Conservation (phyloP, 2,329 filamentous ascomycete species). For the Dryadomyces quercus-mongolicae region DNA sequence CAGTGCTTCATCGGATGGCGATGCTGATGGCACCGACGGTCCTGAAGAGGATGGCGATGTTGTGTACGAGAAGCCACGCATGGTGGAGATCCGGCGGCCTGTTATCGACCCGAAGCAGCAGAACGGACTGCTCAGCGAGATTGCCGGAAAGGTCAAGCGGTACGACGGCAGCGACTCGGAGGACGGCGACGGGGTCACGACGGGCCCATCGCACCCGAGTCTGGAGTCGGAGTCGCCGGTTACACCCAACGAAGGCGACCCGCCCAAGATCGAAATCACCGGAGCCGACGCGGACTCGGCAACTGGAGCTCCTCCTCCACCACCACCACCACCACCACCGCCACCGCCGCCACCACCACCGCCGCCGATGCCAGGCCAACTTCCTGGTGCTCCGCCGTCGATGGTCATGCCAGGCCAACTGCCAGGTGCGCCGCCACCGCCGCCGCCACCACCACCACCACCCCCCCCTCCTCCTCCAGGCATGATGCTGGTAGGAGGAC, state of each 20-base stretch:
- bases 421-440: conserved; percentile 21
- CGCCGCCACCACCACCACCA: conserved; percentile 25
- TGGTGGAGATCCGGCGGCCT: conserved; percentile 69
- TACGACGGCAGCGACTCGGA: conserved; percentile 65
- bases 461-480: conserved; percentile 21
- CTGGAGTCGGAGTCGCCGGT: conserved; percentile 58
- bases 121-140: conserved; percentile 55
- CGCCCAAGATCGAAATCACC: conserved; percentile 47
- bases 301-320: conserved; percentile 13
- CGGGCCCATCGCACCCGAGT: conserved; percentile 64
- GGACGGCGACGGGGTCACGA: conserved; percentile 54
- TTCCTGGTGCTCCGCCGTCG: conserved; percentile 15
- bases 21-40: conserved; percentile 12
- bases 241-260: conserved; percentile 49
- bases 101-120: conserved; percentile 51
- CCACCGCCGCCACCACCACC: conserved; percentile 22
- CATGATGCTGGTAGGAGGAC: conserved; percentile 13
- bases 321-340: conserved; percentile 25
- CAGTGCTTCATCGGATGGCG: not conserved
- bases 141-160: conserved; percentile 62
- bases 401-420: conserved; percentile 23
- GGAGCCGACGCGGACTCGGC: not conserved
- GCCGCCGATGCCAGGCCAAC: conserved; percentile 22
- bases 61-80: conserved; percentile 64
- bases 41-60: conserved; percentile 36